Conservation (phyloP, 805 yeast genomes). For the Lachancea cidri region DNA sequence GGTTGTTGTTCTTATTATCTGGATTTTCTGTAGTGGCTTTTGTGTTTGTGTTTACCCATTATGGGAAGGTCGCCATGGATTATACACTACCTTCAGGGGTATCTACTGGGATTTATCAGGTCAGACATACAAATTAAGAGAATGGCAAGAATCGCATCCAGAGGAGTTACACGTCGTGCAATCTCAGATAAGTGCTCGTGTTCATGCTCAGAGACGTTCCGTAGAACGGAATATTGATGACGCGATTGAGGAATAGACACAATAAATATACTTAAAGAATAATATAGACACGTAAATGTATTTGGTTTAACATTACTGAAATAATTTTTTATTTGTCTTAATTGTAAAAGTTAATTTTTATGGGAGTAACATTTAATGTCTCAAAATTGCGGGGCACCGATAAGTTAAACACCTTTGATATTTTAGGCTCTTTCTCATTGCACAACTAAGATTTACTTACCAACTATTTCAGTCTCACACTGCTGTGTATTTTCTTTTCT, state of each 20-base stretch:
- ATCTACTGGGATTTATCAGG: slow-evolving; percentile 83
- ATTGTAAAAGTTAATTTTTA: too few relatives aligned
- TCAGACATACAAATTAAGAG: slow-evolving; percentile 62
- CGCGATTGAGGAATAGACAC: slow-evolving; percentile 1
- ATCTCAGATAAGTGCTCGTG: slow-evolving; percentile 50
- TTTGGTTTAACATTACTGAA: too few relatives aligned
- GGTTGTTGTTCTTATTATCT: slow-evolving; percentile 75
- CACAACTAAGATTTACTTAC: too few relatives aligned
- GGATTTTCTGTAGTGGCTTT: slow-evolving; percentile 67
- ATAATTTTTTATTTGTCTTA: too few relatives aligned
- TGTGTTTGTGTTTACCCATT: slow-evolving; percentile 66
- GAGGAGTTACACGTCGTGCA: slow-evolving; percentile 71
- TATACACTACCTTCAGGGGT: slow-evolving; percentile 63
- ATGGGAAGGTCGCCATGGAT: slow-evolving; percentile 66
- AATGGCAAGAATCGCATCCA: slow-evolving; percentile 73
- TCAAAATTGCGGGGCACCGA: too few relatives aligned
- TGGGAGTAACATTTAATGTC: too few relatives aligned
- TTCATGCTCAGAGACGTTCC: slow-evolving; percentile 2
- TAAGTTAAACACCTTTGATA: too few relatives aligned
- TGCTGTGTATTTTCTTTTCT: too few relatives aligned
- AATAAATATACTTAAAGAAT: neutral
- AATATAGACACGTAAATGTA: too few relatives aligned
- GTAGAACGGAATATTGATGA: slow-evolving; percentile 4
- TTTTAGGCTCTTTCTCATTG: too few relatives aligned
- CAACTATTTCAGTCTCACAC: too few relatives aligned